A percentile compares a stretch with the other conserved stretches of the same genome.
Conservation (phyloP, 2,329 filamentous ascomycete genomes). For the Pseudophaeomoniella oleicola region DNA sequence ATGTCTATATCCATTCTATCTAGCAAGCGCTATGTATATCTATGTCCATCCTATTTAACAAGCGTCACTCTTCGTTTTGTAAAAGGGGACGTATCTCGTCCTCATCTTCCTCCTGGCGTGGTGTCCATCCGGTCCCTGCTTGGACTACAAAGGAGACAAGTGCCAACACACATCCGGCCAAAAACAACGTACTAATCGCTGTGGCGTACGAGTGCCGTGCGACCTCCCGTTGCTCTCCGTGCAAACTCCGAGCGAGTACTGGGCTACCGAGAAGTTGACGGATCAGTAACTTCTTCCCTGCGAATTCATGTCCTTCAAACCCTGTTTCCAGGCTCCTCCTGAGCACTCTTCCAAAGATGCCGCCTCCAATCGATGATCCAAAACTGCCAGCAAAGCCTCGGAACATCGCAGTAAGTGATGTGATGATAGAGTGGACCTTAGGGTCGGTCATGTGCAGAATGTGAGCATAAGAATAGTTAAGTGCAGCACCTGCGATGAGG, state of each 20-base stretch:
- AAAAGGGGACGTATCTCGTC: conserved; percentile 8
- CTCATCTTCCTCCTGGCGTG: conserved; percentile 14
- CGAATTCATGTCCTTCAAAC: conserved; percentile 32
- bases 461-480: conserved; percentile 75
- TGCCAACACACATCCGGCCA: conserved; percentile 35
- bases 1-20: too few relatives aligned
- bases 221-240: conserved; percentile 33
- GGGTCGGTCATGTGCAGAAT: conserved; percentile 56
- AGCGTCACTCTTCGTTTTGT: neutral
- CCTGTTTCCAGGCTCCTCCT: conserved; percentile 38
- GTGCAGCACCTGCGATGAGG: conserved; percentile 52
- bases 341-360: conserved; percentile 54
- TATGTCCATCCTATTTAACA: too few relatives aligned
- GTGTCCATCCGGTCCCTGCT: conserved; percentile 43
- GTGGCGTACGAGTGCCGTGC: conserved; percentile 39
- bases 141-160: conserved; percentile 36
- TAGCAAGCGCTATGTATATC: too few relatives aligned
- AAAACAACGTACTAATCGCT: conserved; percentile 38
- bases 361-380: conserved; percentile 64
- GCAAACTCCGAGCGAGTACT: conserved; percentile 34
- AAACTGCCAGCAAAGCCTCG: conserved; percentile 71
- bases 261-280: conserved; percentile 44
- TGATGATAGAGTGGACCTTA: conserved; percentile 58
- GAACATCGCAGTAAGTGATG: conserved; percentile 63
- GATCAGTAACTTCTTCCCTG: conserved; percentile 30